These are phyloP conservation scores for Venturia nashicola DNA, from an alignment of 2,329 filamentous ascomycete genomes.

Conservation along the genomic window DNA sequence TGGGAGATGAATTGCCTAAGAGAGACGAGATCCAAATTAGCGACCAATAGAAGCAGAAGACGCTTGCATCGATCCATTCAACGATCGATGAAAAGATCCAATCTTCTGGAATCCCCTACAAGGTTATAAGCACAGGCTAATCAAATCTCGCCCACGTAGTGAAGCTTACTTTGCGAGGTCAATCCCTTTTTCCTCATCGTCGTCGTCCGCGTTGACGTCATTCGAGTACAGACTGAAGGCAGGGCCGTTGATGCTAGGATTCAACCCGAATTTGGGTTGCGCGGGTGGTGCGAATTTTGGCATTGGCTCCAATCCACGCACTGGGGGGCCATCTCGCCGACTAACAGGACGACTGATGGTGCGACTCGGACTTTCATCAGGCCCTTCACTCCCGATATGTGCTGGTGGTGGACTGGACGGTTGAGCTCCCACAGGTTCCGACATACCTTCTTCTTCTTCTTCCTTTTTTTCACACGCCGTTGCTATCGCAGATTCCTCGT, in stretches of 20 bases:
- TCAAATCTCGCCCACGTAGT: background rate
- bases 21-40: background rate
- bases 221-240: background rate
- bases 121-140: background rate
- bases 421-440: slow-evolving; percentile 11
- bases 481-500: slow-evolving; percentile 23
- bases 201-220: background rate
- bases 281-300: slow-evolving; percentile 5
- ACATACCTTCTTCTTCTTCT: slow-evolving; percentile 14
- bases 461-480: slow-evolving; percentile 18
- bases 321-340: slow-evolving; percentile 5
- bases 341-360: slow-evolving; percentile 11
- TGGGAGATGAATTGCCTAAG: background rate
- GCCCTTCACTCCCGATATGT: background rate
- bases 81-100: slow-evolving; percentile 4
- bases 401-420: slow-evolving; percentile 7
- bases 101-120: slow-evolving; percentile 10
- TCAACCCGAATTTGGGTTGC: slow-evolving; percentile 2
- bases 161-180: slow-evolving; percentile 8
- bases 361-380: slow-evolving; percentile 10
- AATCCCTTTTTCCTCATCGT: slow-evolving; percentile 8
- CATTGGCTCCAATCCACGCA: background rate
- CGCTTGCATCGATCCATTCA: slow-evolving; percentile 7
- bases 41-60: background rate
- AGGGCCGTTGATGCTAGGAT: background rate